Evolutionary conservation across 1,139 yeast genomes (phyloP).

Genomic region (Kurtzmaniella quercitrusa): DNA sequence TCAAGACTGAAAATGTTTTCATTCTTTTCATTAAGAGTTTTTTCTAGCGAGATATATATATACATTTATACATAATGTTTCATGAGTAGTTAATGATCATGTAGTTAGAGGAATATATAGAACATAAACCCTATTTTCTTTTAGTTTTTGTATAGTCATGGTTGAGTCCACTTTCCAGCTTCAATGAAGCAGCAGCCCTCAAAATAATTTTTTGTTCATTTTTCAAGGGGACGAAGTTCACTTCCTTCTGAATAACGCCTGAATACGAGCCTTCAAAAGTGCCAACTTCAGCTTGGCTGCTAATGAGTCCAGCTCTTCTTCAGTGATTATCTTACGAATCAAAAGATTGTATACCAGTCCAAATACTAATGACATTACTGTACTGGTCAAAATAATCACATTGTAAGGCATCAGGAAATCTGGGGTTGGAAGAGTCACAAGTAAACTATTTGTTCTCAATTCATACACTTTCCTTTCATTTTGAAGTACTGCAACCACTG

Average conservation of each 20-base stretch:
- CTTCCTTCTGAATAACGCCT: neutral
- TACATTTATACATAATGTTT: neutral
- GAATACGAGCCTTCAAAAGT: neutral
- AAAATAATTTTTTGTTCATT: too few relatives aligned
- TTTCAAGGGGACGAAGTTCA: neutral
- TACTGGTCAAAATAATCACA: constrained; percentile 90
- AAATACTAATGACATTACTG: constrained; percentile 87
- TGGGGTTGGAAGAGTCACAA: constrained; percentile 89
- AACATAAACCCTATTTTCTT: neutral
- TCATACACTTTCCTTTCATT: constrained; percentile 39
- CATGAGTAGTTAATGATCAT: neutral
- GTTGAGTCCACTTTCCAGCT: too few relatives aligned
- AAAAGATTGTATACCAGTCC: constrained; percentile 82
- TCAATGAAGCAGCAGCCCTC: too few relatives aligned
- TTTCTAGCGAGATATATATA: neutral
- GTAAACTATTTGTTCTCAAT: constrained; percentile 76
- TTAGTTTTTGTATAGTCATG: too few relatives aligned
- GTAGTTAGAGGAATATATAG: neutral
- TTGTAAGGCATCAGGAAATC: constrained; percentile 99
- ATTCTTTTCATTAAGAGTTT: neutral
- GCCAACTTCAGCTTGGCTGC: constrained; percentile 22
- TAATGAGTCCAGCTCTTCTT: constrained; percentile 60
- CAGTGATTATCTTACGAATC: constrained; percentile 71
- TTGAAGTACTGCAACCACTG: constrained; percentile 59
- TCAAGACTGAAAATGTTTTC: too few relatives aligned